Evolutionary conservation across 2,329 filamentous ascomycete genomes (phyloP).

Genomic region (Botrytis galanthina): DNA sequence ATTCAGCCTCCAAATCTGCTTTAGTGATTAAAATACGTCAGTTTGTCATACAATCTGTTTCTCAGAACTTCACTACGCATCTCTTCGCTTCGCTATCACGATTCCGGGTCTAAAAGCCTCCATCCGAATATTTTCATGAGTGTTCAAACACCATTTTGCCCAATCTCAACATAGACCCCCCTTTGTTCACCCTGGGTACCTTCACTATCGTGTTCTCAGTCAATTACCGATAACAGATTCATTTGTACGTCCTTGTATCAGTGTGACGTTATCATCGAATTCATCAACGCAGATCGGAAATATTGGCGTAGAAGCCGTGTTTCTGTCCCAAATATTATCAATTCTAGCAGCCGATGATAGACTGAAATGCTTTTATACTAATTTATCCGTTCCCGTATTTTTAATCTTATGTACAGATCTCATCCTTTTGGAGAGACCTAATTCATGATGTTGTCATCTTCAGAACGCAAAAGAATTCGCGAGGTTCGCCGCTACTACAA

Average conservation of each 20-base stretch:
- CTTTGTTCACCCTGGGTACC: background rate
- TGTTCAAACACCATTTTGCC: background rate
- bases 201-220: background rate
- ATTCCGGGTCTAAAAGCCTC: constrained; percentile 5
- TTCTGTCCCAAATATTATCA: background rate
- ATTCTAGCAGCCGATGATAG: background rate
- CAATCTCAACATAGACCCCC: background rate
- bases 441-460: constrained; percentile 8
- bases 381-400: background rate
- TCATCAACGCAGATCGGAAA: background rate
- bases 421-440: background rate
- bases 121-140: background rate
- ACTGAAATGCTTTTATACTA: constrained; percentile 4
- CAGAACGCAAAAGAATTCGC: constrained; percentile 17
- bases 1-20: background rate
- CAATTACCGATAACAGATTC: constrained; percentile 1
- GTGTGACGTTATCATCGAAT: background rate
- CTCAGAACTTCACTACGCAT: background rate
- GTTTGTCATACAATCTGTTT: background rate
- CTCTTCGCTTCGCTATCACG: background rate
- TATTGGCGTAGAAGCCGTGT: background rate
- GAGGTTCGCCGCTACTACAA: constrained; percentile 20
- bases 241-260: background rate
- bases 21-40: constrained; percentile 5
- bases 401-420: background rate